Base-by-base conservation (phyloP, 306 rosid species). In the Biancaea sappan region DNA sequence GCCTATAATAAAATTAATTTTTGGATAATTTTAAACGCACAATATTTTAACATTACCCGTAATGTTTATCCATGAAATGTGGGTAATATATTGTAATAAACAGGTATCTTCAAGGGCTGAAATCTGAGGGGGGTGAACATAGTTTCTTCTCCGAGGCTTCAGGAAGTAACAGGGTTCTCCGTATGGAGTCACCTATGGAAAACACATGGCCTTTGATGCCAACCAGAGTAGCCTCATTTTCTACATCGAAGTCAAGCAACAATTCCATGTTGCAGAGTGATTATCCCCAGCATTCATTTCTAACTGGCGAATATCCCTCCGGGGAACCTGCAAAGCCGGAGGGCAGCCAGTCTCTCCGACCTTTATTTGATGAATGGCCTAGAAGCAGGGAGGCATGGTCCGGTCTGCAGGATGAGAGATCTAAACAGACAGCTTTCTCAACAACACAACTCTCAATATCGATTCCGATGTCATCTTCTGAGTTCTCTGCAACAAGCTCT, bases 291-390 rank as follows among this genome's bases (percentile, higher is more conserved):
- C 74, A 82, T 58, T 82, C 86, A 18, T 73, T 77, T 68, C 38
- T 77, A 53, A 77, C 80, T 0, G 52, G 53, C 25, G 86, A 78
- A 29, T 79, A 78, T 47, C 67, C 54, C 3, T 78, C 80, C 1
- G 86, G 78, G 50, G 80, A 78, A 65, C 59, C 69, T 10, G 62
- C 58, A 54, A 82, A 82, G 72, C 72, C 70, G 35, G 86, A 74
- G 54, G 71, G 72, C 37, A 51, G 58, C 32, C 81, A 81, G 28
- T 28, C 72, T 56, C 83, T 78, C 40, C 71, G 83, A 24, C 80
- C 83, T 22, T 82, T 82, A 21, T 78, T 78, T 38, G 67, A 78
- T 7, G 86, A 82, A 74, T 82, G 86, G 83, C 86, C 86, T 47
- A 70, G 76, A 44, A 48, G 75, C 48, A 78, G 77, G 18, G 86